Percentiles rank a stretch among this genome's conserved stretches.
Evolutionary conservation across 2,329 filamentous ascomycete genomes (phyloP).

Genomic region (Paracoccidioides lutzii): DNA sequence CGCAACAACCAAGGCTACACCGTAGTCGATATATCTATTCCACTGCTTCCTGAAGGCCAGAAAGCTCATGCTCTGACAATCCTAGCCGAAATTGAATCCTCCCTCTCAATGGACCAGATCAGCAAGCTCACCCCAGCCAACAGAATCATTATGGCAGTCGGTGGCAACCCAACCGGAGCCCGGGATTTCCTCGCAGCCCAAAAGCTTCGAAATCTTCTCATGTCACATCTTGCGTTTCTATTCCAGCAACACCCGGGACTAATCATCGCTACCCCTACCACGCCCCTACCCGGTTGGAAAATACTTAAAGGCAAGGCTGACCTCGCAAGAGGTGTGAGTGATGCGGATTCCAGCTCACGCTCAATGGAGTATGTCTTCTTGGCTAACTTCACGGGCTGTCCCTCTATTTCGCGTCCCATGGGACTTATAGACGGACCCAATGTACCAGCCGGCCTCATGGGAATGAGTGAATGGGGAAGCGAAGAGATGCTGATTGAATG

Average conservation of each 20-base stretch:
- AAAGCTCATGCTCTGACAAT: conserved; percentile 66
- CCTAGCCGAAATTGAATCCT: conserved; percentile 53
- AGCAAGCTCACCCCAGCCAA: conserved; percentile 52
- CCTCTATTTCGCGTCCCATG: conserved; percentile 60
- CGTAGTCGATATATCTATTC: conserved; percentile 39
- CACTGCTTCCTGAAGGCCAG: conserved; percentile 55
- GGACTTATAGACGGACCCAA: conserved; percentile 47
- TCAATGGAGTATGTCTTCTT: conserved; percentile 81
- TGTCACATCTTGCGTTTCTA: conserved; percentile 62
- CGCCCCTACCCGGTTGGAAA: conserved; percentile 63
- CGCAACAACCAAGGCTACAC: conserved; percentile 25
- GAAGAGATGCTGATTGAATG: conserved; percentile 42
- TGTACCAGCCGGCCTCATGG: conserved; percentile 42
- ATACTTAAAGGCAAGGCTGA: conserved; percentile 51
- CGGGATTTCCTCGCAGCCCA: conserved; percentile 61
- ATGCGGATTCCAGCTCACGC: conserved; percentile 58
- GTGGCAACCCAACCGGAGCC: conserved; percentile 49
- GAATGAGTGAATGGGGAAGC: conserved; percentile 42
- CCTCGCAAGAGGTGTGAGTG: conserved; percentile 49
- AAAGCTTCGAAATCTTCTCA: conserved; percentile 60
- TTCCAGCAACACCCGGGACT: conserved; percentile 61
- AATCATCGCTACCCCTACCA: conserved; percentile 66
- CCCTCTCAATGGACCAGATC: conserved; percentile 39
- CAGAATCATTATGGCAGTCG: conserved; percentile 53
- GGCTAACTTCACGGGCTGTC: conserved; percentile 69